These are phyloP conservation scores for Leptographium radiaticola DNA, from an alignment of 2,329 filamentous ascomycete genomes.

Conservation along the genomic window DNA sequence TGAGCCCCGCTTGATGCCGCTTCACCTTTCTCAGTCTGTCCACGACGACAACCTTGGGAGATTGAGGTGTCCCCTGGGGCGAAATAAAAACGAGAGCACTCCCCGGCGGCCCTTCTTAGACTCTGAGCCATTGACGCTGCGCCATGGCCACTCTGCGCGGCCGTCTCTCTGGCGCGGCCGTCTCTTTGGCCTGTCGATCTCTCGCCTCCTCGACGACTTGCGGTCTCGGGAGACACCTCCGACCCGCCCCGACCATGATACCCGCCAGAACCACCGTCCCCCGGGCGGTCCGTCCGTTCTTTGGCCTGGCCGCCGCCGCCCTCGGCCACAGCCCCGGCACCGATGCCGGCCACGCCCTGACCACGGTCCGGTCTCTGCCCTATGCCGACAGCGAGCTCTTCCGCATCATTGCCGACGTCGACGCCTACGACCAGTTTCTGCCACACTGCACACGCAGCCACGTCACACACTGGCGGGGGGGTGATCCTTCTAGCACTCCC, in stretches of 20 bases:
- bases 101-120: no score
- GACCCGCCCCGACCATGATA: no score
- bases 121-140: no score
- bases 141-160: no score
- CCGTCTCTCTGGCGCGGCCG: no score
- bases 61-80: no score
- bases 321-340: conserved; percentile 4
- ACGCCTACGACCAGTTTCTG: conserved; percentile 75
- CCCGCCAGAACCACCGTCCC: background rate
- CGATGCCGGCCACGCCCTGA: conserved; percentile 43
- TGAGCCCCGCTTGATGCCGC: background rate
- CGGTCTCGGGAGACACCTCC: no score
- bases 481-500: no score
- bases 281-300: conserved; percentile 15
- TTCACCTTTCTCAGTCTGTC: background rate
- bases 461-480: conserved; percentile 68
- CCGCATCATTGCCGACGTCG: conserved; percentile 75
- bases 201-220: no score
- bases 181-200: no score
- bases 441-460: conserved; percentile 72
- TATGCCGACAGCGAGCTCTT: conserved; percentile 63
- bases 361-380: conserved; percentile 62
- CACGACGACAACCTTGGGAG: no score
- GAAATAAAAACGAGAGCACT: background rate
- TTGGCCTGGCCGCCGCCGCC: conserved; percentile 14